phyloP scores from a whole-genome alignment of 768 basidiomycete species.

The Sporobolomyces roseus region DNA sequence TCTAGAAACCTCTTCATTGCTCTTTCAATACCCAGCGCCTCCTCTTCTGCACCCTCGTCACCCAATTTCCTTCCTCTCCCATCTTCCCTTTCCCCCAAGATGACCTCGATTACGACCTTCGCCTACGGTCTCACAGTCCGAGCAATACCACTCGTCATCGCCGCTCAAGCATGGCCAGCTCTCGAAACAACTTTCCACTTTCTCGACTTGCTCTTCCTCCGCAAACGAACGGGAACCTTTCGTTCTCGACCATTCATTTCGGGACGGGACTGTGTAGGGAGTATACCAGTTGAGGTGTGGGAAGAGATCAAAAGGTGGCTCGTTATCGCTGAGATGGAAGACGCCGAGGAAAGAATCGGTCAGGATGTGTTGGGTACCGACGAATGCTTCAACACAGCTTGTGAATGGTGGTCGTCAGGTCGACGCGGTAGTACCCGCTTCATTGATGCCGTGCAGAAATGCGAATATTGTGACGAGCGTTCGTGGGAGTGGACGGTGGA shows the following conservation, averaged over 20 bases:
- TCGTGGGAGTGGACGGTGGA: no score
- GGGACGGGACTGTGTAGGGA: neutral
- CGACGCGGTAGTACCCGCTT: no score
- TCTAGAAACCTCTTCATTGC: no score
- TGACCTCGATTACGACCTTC: conserved; percentile 4
- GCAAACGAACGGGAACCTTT: neutral
- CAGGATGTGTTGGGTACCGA: no score
- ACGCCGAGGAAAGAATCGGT: neutral
- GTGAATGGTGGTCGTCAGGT: no score
- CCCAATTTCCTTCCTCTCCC: neutral
- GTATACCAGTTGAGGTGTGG: neutral
- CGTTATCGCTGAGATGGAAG: neutral
- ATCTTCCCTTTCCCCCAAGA: neutral
- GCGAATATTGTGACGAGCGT: no score
- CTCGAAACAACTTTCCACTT: neutral
- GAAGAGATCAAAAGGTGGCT: neutral
- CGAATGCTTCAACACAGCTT: no score
- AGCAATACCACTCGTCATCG: neutral
- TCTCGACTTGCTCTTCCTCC: conserved; percentile 6
- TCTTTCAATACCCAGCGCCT: no score
- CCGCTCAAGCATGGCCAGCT: neutral
- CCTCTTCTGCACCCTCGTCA: no score
- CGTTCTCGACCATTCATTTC: neutral
- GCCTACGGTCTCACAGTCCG: neutral
- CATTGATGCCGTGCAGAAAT: no score